Base-by-base conservation (phyloP, 2,329 filamentous ascomycete species). In the Pseudogymnoascus destructans region DNA sequence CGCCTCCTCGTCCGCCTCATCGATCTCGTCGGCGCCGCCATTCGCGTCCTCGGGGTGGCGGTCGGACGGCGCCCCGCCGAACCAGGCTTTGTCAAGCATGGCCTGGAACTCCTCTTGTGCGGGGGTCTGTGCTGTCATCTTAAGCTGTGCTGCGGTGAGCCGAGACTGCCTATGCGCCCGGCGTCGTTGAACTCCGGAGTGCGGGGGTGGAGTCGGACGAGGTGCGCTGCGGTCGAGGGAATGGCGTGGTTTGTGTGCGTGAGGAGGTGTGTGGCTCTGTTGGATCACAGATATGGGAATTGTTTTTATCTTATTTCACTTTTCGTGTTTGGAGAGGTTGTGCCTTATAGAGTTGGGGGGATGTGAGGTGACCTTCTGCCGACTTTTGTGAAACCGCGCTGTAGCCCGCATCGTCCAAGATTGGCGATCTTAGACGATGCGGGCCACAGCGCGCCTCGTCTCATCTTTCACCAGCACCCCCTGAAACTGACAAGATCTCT, bases 81-180 rank as follows among this genome's bases (percentile, higher is more conserved):
- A 21, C 54, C 73, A 75, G 65, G 81, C 82, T 65, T 79, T 81
- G 63, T 77, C 74, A 62, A 87, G 71, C 59, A 86, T 77, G 63
- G 74, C 71, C 70, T 84, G 79, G 70, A 84, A 85, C 71, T 87
- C 82, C 74, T 85, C 80, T 70, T 85, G 80, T 57, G 82, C 82
- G 59, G 79, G 74, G 58, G 81, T 82, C 56, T 75, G 73, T 63
- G 66, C 62, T 67, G 69, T 67, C 70, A 70, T 68, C 66, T 59
- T 64, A 62, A 65, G 64, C 27, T 19, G 36, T 30, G 49, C 25
- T 62, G 59, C 62, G 63, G 62, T 61, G 62, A 60, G 62, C 64
- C 62, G 61, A 63, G 60, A 66, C 62, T 64, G 65, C 66, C 66
- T 66, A 63, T 63, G 65, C 67, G 66, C 59, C 61, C 62, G 64